A percentile compares a stretch with the other conserved stretches of the same genome.
Conservation (phyloP, 345 rosid genomes). For the Citrus reticulata region DNA sequence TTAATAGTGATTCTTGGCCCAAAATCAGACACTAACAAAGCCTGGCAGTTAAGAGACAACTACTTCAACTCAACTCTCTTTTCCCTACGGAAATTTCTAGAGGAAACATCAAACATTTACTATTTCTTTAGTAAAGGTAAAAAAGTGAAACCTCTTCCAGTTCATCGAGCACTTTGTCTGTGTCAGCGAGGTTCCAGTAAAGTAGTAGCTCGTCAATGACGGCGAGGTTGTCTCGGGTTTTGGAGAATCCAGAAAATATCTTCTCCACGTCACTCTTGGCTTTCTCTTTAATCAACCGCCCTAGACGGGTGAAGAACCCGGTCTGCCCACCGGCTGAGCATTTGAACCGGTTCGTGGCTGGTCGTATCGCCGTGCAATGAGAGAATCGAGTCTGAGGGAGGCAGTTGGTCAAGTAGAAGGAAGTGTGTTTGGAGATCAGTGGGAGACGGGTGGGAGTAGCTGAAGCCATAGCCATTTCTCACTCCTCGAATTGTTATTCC, state of each 20-base stretch:
- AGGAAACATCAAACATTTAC: not conserved
- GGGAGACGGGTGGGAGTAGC: slow-evolving; percentile 46
- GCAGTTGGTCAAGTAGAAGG: no score
- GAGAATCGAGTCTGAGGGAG: slow-evolving; percentile 11
- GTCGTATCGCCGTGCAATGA: slow-evolving; percentile 10
- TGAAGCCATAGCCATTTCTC: slow-evolving; percentile 35
- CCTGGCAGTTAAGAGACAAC: slow-evolving; percentile 33
- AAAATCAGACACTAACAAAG: slow-evolving; percentile 84
- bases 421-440: slow-evolving; percentile 29
- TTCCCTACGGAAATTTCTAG: not conserved
- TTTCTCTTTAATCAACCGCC: slow-evolving; percentile 87
- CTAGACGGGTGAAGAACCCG: slow-evolving; percentile 85
- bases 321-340: slow-evolving; percentile 65
- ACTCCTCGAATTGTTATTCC: not conserved
- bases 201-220: slow-evolving; percentile 90
- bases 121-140: no score
- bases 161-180: slow-evolving; percentile 89
- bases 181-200: slow-evolving; percentile 91
- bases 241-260: slow-evolving; percentile 88
- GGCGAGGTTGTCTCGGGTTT: slow-evolving; percentile 87
- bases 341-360: slow-evolving; percentile 31
- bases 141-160: slow-evolving; percentile 67
- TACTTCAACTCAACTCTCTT: not conserved
- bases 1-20: slow-evolving; percentile 84
- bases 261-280: slow-evolving; percentile 91